Evolutionary conservation across 192 early-diverging fungal genomes (phyloP), one percentile per base, ranked within the genome.

Genomic region (Pilobolus umbonatus): DNA sequence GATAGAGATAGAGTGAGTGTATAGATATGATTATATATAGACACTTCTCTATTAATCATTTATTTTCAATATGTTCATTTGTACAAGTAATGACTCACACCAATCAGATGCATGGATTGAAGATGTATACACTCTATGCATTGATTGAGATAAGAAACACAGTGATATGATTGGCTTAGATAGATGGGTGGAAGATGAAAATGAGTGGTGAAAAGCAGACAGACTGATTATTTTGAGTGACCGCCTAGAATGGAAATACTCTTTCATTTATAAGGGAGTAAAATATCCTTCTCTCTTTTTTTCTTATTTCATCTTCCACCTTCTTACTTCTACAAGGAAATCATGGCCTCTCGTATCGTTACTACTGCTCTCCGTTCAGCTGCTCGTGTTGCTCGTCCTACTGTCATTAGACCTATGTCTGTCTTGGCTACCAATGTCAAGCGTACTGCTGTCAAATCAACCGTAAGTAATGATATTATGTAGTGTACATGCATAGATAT

Each of bases 281-380:
- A 9, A 32, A 19, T 4, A 21, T 22, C 14, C 34, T 21, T 11
- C 31, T 17, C 12, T 32, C 19, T n/a, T n/a, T 42, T 42, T 5
- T 15, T 42, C 12, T 12, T 42, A 42, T 32, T 45, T 43, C 46
- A 36, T 5, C 31, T 49, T 49, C 53, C 40, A 21, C 25, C 30
- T 54, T 45, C 31, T 36, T 36, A 57, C n/a, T n/a, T 47, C 34
- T 38, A 47, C 24, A 30, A 17, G 47, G 30, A 22, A 21, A 62
- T 5, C 5, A 68, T 69, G 67, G 61, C 61, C 60, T 62, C 67
- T 60, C 67, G 67, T 63, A 44, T 49, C 26, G 66, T 72, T 31
- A 44, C 60, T 22, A 61, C 60, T 34, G 64, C 57, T 53, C n/a
- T 65, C 46, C 69, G 69, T 36, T 39, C 64, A 22, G 64, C 60